Conservation (phyloP, 2,329 filamentous ascomycete genomes). For the Diaporthe caulivora region DNA sequence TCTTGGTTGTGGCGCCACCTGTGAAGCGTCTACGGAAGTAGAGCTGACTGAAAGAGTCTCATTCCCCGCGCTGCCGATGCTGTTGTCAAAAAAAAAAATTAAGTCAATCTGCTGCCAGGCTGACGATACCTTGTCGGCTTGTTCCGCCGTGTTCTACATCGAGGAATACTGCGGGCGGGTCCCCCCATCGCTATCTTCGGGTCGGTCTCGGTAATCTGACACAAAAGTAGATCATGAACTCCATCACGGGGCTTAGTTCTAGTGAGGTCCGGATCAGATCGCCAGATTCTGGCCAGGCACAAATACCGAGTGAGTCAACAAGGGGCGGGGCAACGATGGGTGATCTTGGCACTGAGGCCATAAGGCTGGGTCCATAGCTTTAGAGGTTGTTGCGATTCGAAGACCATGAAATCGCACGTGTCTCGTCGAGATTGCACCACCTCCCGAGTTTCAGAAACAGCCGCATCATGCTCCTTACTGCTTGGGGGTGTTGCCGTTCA, state of each 20-base stretch:
- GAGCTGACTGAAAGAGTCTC: background rate
- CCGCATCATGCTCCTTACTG: conserved; percentile 23
- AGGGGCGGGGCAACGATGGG: conserved; percentile 21
- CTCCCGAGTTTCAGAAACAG: conserved; percentile 12
- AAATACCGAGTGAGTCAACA: conserved; percentile 28
- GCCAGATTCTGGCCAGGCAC: background rate
- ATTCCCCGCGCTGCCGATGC: background rate
- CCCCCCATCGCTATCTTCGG: conserved; percentile 25
- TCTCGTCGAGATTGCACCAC: conserved; percentile 29
- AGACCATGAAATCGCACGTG: conserved; percentile 33
- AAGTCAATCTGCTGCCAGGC: background rate
- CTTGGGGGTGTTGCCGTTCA: background rate
- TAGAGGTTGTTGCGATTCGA: conserved; percentile 29
- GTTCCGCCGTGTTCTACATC: conserved; percentile 7
- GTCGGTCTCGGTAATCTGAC: conserved; percentile 29
- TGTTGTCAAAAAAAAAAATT: background rate
- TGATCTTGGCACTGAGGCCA: conserved; percentile 25
- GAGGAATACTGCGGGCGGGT: conserved; percentile 19
- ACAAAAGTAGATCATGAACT: conserved; percentile 20
- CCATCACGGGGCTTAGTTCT: conserved; percentile 9
- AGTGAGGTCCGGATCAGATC: conserved; percentile 13
- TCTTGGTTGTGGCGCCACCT: background rate
- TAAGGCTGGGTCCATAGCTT: conserved; percentile 14
- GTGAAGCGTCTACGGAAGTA: background rate
- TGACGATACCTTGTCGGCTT: conserved; percentile 7